A percentile compares a stretch with the other conserved stretches of the same genome.
Conservation (phyloP, 2,329 filamentous ascomycete genomes). For the Exophiala alcalophila region DNA sequence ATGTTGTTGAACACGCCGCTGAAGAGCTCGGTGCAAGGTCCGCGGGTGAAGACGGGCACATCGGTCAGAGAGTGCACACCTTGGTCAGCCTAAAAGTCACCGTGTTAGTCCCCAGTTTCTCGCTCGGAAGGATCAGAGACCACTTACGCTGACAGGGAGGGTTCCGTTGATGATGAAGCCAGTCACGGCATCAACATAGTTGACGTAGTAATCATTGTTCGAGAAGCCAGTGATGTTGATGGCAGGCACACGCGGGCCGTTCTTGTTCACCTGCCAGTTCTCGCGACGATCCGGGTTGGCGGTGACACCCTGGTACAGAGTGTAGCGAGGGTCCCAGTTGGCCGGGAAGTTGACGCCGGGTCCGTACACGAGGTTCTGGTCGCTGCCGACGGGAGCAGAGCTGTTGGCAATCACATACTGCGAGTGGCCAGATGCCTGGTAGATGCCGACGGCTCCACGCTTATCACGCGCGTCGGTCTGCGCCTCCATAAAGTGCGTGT, state of each 20-base stretch:
- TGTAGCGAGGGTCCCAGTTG: constrained; percentile 83
- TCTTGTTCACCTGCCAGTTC: constrained; percentile 68
- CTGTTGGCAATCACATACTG: constrained; percentile 63
- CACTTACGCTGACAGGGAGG: constrained; percentile 51
- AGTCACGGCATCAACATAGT: constrained; percentile 61
- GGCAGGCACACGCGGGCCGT: constrained; percentile 62
- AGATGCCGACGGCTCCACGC: constrained; percentile 70
- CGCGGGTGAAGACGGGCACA: constrained; percentile 73
- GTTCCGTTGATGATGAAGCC: constrained; percentile 77
- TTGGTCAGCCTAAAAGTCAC: constrained; percentile 52
- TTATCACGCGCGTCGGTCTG: constrained; percentile 65
- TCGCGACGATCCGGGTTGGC: constrained; percentile 74
- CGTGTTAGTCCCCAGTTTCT: too few relatives aligned
- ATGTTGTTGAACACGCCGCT: constrained; percentile 47
- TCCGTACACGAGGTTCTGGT: constrained; percentile 60
- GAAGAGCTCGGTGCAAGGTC: constrained; percentile 75
- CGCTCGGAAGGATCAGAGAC: too few relatives aligned
- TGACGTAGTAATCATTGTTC: constrained; percentile 61
- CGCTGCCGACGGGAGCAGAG: constrained; percentile 47
- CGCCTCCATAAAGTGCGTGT: constrained; percentile 68
- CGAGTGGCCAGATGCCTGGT: constrained; percentile 69
- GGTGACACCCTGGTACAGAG: constrained; percentile 68
- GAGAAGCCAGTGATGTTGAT: constrained; percentile 52
- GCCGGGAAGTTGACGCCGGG: constrained; percentile 74
- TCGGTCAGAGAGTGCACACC: constrained; percentile 77